Percentiles rank a stretch among this genome's conserved stretches.
phyloP scores from a whole-genome alignment of 225 moss, liverwort and hornwort species.

The Pleurozium schreberi region DNA sequence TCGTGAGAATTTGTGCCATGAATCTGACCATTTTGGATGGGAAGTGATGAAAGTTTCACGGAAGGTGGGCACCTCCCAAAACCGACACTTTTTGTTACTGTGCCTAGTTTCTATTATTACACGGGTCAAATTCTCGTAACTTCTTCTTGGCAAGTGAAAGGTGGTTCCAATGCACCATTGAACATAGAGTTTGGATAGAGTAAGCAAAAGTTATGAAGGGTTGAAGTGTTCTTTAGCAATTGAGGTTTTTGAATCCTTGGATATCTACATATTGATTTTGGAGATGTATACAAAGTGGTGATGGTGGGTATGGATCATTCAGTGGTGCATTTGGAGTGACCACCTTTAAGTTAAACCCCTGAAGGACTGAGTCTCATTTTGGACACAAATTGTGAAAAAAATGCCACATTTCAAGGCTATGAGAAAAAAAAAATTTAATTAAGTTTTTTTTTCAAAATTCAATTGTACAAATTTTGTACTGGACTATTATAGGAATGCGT shows the following conservation, averaged over 20 bases:
- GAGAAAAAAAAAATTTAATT: no score
- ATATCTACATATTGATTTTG: not conserved
- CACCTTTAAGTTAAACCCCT: no score
- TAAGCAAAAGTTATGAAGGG: not conserved
- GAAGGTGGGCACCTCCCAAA: not conserved
- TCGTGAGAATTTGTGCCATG: not conserved
- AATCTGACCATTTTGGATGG: not conserved
- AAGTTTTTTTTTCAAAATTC: no score
- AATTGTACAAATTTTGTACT: no score
- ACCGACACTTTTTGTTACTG: not conserved
- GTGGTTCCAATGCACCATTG: not conserved
- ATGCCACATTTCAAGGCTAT: no score
- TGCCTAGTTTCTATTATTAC: not conserved
- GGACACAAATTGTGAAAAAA: no score
- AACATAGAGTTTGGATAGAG: accelerated
- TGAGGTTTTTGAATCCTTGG: not conserved
- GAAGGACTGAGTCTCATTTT: no score
- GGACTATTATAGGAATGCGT: no score
- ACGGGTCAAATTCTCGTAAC: no score
- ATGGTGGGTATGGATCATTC: accelerated
- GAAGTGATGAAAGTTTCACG: not conserved
- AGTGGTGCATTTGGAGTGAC: no score
- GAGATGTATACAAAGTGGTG: not conserved
- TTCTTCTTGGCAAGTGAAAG: not conserved
- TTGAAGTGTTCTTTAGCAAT: not conserved